Evolutionary conservation across 495 filamentous ascomycete genomes (phyloP).

Genomic region (Penicillium turbatum): DNA sequence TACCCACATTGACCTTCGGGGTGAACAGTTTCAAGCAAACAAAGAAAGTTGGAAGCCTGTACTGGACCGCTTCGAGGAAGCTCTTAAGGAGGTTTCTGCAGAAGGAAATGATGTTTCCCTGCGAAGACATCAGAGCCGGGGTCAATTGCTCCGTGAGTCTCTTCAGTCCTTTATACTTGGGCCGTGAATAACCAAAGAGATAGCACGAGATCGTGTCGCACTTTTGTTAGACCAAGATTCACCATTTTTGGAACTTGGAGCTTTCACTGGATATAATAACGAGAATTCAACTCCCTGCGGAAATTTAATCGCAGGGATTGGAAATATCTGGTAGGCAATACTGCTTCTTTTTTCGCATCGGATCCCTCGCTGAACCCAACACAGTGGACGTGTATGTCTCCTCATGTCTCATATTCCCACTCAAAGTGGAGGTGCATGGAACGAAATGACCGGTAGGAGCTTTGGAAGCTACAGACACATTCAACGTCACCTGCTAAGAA

Average conservation of each 20-base stretch:
- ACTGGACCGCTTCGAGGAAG: slow-evolving; percentile 18
- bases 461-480: too few species aligned
- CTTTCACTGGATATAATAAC: slow-evolving; percentile 23
- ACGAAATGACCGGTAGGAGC: slow-evolving; percentile 16
- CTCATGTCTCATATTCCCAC: slow-evolving; percentile 29
- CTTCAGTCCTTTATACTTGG: too few species aligned
- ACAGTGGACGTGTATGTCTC: slow-evolving; percentile 12
- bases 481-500: too few species aligned
- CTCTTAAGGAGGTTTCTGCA: slow-evolving; percentile 12
- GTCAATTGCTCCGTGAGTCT: slow-evolving; percentile 20
- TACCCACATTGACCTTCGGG: slow-evolving; percentile 15
- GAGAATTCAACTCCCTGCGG: slow-evolving; percentile 20
- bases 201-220: slow-evolving; percentile 18
- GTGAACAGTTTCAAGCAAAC: slow-evolving; percentile 15
- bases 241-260: slow-evolving; percentile 22
- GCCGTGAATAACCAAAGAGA: too few species aligned
- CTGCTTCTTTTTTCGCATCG: too few species aligned
- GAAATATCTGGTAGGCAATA: slow-evolving; percentile 12
- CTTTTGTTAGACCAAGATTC: slow-evolving; percentile 23
- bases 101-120: slow-evolving; percentile 21
- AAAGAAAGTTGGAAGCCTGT: slow-evolving; percentile 17
- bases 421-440: slow-evolving; percentile 28
- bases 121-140: slow-evolving; percentile 19
- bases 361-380: too few species aligned
- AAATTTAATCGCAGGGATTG: slow-evolving; percentile 26